A percentile compares a stretch with the other conserved stretches of the same genome.
These are phyloP conservation scores for Corymbia calophylla DNA, from an alignment of 441 rosid genomes.

Conservation along the genomic window DNA sequence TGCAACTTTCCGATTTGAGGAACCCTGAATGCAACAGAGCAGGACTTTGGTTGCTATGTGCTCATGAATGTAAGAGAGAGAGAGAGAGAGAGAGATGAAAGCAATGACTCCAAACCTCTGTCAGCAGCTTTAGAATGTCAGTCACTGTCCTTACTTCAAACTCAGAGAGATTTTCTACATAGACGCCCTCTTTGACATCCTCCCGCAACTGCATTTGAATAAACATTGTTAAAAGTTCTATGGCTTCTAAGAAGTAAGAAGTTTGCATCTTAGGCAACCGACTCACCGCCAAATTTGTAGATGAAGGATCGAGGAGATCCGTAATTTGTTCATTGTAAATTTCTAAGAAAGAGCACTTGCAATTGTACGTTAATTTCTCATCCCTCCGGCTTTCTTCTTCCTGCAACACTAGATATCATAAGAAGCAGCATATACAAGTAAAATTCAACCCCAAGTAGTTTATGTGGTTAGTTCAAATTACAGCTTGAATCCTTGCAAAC, in stretches of 20 bases:
- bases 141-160: slow-evolving; percentile 77
- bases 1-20: slow-evolving; percentile 89
- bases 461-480: slow-evolving; percentile 16
- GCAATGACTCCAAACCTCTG: slow-evolving; percentile 45
- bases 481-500: slow-evolving; percentile 98
- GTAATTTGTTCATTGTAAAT: slow-evolving; percentile 93
- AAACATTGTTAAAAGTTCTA: background rate
- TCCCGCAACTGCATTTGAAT: slow-evolving; percentile 64
- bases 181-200: slow-evolving; percentile 80
- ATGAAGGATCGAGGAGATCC: slow-evolving; percentile 95
- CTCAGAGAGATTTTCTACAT: slow-evolving; percentile 97
- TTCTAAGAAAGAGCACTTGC: slow-evolving; percentile 98
- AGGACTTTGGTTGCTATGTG: background rate
- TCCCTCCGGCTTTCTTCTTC: slow-evolving; percentile 98
- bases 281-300: slow-evolving; percentile 72
- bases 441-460: background rate
- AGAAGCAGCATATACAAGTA: background rate
- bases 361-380: slow-evolving; percentile 76
- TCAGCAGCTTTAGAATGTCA: slow-evolving; percentile 76
- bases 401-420: slow-evolving; percentile 23
- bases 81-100: background rate
- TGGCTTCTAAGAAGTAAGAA: background rate
- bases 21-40: slow-evolving; percentile 48
- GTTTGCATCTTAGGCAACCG: background rate
- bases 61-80: background rate